phyloP scores from a whole-genome alignment of 306 rosid genomes.

The Biancaea sappan region DNA sequence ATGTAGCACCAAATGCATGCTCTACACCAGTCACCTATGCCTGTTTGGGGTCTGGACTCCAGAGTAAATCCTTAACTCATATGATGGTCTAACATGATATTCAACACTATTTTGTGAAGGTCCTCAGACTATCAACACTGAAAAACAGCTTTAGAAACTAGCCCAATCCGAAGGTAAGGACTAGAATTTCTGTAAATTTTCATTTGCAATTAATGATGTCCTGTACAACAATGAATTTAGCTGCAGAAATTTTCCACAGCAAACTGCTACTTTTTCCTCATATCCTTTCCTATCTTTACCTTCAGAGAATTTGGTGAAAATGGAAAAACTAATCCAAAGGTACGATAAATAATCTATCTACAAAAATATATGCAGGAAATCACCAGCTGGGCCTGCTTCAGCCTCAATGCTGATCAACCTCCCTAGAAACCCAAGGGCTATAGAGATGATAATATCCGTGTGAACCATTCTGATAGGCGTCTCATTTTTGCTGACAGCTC shows the following conservation, averaged over 20 bases:
- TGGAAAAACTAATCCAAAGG: slow-evolving; percentile 23
- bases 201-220: slow-evolving; percentile 47
- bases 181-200: slow-evolving; percentile 25
- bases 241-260: slow-evolving; percentile 54
- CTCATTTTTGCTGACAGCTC: slow-evolving; percentile 53
- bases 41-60: background rate
- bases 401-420: slow-evolving; percentile 43
- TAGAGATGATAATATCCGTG: slow-evolving; percentile 53
- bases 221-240: slow-evolving; percentile 75
- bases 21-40: background rate
- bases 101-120: background rate
- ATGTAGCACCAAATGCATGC: background rate
- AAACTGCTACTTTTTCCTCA: slow-evolving; percentile 49
- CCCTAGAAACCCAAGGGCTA: slow-evolving; percentile 44
- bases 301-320: slow-evolving; percentile 31
- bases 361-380: slow-evolving; percentile 41
- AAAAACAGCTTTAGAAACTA: background rate
- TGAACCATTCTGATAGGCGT: slow-evolving; percentile 87
- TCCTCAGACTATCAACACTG: background rate
- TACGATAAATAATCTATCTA: slow-evolving; percentile 51
- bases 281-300: slow-evolving; percentile 40
- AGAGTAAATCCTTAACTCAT: background rate
- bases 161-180: slow-evolving; percentile 11
- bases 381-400: slow-evolving; percentile 40
- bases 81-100: background rate